A percentile compares a stretch with the other conserved stretches of the same genome.
Evolutionary conservation across 1,139 yeast genomes (phyloP).

Genomic region (Entelexis paramagnoliae): DNA sequence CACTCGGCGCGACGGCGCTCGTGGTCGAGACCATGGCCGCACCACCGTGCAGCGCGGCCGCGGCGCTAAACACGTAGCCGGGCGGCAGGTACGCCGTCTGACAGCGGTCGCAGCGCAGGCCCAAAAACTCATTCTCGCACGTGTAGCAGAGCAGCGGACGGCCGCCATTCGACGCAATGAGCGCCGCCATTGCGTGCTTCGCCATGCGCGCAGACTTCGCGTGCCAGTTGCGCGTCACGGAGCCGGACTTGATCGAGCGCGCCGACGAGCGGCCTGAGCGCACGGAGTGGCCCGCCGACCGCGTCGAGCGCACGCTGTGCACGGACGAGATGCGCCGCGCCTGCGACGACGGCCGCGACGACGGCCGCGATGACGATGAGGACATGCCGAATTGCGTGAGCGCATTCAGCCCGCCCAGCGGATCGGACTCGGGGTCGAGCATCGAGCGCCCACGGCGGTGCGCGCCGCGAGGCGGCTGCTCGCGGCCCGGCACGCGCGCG

Average conservation of each 20-base stretch:
- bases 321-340: constrained; percentile 2
- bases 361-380: neutral
- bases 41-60: constrained; percentile 8
- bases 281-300: constrained; percentile 9
- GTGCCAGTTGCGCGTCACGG: neutral
- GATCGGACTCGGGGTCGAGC: constrained; percentile 7
- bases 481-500: neutral
- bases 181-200: constrained; percentile 17
- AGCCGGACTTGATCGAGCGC: constrained; percentile 1
- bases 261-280: neutral
- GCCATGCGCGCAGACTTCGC: constrained; percentile 18
- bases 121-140: constrained; percentile 26
- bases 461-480: neutral
- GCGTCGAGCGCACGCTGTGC: constrained; percentile 4
- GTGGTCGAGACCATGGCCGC: neutral
- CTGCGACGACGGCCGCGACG: neutral
- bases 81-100: constrained; percentile 23
- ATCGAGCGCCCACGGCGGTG: neutral
- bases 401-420: neutral
- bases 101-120: constrained; percentile 20
- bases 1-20: neutral
- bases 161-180: constrained; percentile 10
- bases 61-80: constrained; percentile 10
- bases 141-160: constrained; percentile 41
- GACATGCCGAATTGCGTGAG: neutral